Base-by-base conservation (phyloP, 805 yeast genomes). In the Wickerhamomyces sydowiorum region DNA sequence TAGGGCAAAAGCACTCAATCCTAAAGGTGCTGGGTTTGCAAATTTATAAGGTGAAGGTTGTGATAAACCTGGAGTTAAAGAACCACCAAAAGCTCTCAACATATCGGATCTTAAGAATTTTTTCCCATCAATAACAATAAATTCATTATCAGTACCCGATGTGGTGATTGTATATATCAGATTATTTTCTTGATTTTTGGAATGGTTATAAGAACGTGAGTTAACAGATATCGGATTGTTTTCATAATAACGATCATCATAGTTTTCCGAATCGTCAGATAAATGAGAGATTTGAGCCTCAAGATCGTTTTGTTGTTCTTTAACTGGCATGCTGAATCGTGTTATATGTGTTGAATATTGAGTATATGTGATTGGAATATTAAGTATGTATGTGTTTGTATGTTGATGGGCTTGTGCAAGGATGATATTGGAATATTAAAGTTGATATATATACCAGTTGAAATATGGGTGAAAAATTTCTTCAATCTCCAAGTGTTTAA, bases 11-110 rank as follows among this genome's bases (percentile, higher is more conserved):
- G 79, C 83, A 37, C 72, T 67, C 41, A 79, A 61, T 12, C 86
- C 86, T 49, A 79, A 64, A 13, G 85, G 85, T 38, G 80, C 81
- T 35, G 86, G 84, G 54, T 80, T 79, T 41, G 76, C 86, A 57
- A 70, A 69, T 43, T 65, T 66, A 52, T 78, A 74, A 7, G 62
- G 54, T 15, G 86, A 74, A 10, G 71, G 67, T 21, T 65, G 60
- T 14, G 69, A 52, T 48, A 62, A 45, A 62, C 82, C 86, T 13
- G 87, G 82, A 48, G 73, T 78, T 56, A 82, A 60, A n/a, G 78
- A 65, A 74, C 91, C 93, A 53, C 90, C 93, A 52, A 80, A 79
- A 1, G 85, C 85, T 9, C 59, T 57, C 43, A 75, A 55, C 42
- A 80, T 67, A 41, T 79, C 85, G 25, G 66, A 67, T 44, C 73